Evolutionary conservation across 1,139 yeast species (phyloP).

Genomic region (Zygosaccharomyces pseudobailii): DNA sequence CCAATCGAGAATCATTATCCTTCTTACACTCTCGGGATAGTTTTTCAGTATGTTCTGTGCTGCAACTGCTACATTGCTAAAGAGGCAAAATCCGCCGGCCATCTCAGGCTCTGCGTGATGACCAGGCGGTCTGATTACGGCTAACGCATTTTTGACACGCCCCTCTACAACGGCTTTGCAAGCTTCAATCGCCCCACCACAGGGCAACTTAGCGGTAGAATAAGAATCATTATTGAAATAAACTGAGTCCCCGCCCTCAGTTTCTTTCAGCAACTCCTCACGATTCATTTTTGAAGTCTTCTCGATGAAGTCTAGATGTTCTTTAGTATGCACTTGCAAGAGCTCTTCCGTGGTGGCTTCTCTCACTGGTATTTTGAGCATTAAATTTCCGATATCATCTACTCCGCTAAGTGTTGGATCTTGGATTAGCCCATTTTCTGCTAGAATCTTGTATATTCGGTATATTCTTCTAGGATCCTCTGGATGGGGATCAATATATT

Average conservation of each 20-base stretch:
- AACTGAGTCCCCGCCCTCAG: conserved; percentile 91
- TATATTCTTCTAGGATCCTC: conserved; percentile 97
- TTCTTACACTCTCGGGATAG: conserved; percentile 85
- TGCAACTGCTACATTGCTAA: conserved; percentile 96
- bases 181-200: conserved; percentile 97
- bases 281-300: conserved; percentile 76
- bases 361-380: conserved; percentile 85
- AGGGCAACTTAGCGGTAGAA: conserved; percentile 82
- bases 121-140: conserved; percentile 97
- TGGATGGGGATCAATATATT: conserved; percentile 97
- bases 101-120: conserved; percentile 98
- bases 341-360: conserved; percentile 88
- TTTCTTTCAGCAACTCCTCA: conserved; percentile 72
- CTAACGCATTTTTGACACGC: conserved; percentile 82
- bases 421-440: conserved; percentile 84
- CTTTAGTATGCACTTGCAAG: conserved; percentile 75
- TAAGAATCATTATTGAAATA: conserved; percentile 90
- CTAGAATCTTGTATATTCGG: conserved; percentile 85
- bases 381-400: conserved; percentile 72
- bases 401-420: conserved; percentile 79
- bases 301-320: conserved; percentile 70
- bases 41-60: conserved; percentile 76
- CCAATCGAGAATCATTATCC: conserved; percentile 89
- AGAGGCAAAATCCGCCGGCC: conserved; percentile 95
- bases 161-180: conserved; percentile 95